phyloP scores from a whole-genome alignment of 164 flowering plant genomes.

The Sedum album region DNA sequence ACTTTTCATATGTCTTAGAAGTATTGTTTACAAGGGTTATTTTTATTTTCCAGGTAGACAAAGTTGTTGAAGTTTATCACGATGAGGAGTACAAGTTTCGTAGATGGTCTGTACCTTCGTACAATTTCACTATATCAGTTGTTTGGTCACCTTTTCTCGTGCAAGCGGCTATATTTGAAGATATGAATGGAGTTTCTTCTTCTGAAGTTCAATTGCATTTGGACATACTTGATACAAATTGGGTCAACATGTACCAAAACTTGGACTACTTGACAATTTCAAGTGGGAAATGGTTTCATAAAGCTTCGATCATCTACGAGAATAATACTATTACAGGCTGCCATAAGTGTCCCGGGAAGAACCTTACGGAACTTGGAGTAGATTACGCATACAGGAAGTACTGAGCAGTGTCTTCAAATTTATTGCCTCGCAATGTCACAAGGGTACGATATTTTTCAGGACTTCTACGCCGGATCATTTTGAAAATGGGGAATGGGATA shows the following conservation, averaged over 20 bases:
- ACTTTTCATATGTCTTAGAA: no score
- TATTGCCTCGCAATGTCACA: neutral
- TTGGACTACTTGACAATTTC: neutral
- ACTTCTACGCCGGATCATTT: neutral
- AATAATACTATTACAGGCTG: neutral
- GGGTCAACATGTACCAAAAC: neutral
- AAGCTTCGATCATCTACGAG: neutral
- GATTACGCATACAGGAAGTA: neutral
- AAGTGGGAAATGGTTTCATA: neutral
- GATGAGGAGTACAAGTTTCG: constrained; percentile 57
- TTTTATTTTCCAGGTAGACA: constrained; percentile 44
- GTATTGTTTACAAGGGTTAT: neutral
- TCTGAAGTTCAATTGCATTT: neutral
- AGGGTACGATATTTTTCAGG: neutral
- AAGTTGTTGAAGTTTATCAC: constrained; percentile 58
- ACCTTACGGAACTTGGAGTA: neutral
- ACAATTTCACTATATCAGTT: constrained; percentile 37
- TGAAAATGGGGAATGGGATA: neutral
- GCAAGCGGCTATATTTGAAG: neutral
- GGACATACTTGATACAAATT: neutral
- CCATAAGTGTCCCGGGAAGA: neutral
- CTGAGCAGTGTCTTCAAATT: neutral
- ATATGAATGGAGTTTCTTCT: neutral
- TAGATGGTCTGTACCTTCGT: constrained; percentile 65
- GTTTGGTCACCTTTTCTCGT: neutral